phyloP scores from a whole-genome alignment of 116 monocot genomes.

The Trichopus zeylanicus region DNA sequence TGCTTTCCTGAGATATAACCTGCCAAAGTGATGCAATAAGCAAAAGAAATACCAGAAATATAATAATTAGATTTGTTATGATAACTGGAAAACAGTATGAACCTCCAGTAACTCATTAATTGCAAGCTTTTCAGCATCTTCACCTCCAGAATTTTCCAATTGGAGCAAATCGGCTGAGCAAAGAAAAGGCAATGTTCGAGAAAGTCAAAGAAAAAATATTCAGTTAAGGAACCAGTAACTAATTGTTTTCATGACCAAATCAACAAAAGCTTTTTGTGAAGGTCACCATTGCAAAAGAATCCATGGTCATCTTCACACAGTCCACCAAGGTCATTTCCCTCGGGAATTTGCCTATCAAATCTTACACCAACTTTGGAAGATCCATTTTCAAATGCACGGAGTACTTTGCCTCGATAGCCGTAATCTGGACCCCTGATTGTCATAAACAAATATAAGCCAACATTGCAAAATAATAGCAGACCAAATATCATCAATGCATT shows the following conservation, averaged over 20 bases:
- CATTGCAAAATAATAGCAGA: too few species aligned
- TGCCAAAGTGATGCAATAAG: constrained; percentile 9
- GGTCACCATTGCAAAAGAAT: constrained; percentile 69
- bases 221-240: not conserved
- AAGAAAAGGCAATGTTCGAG: not conserved
- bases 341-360: constrained; percentile 83
- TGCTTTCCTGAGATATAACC: constrained; percentile 48
- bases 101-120: constrained; percentile 72
- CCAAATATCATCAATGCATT: too few species aligned
- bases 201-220: not conserved
- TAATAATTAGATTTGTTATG: too few species aligned
- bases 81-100: not conserved
- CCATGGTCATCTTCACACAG: constrained; percentile 94
- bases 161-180: constrained; percentile 66
- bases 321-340: constrained; percentile 92
- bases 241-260: not conserved
- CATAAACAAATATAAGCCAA: too few species aligned
- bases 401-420: constrained; percentile 82
- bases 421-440: constrained; percentile 67
- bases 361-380: constrained; percentile 90
- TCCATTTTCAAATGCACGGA: constrained; percentile 92
- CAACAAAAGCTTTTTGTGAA: not conserved
- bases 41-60: not conserved
- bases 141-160: constrained; percentile 41
- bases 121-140: too few species aligned